Evolutionary conservation across 345 rosid species (phyloP).

Genomic region (Corymbia maculata): DNA sequence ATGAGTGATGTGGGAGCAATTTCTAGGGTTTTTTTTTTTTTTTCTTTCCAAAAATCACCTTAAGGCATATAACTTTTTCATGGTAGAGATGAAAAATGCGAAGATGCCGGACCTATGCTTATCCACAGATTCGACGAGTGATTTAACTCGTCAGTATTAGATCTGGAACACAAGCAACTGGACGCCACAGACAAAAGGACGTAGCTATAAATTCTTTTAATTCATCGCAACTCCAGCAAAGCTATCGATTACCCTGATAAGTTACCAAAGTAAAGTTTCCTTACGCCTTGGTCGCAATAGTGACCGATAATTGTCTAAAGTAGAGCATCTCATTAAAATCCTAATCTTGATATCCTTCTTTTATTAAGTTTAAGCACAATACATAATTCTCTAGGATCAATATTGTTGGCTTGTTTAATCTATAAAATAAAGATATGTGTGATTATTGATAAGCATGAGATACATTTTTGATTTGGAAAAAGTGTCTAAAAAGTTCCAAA

Average conservation of each 20-base stretch:
- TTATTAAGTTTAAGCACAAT: no score
- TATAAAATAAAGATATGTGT: no score
- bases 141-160: neutral
- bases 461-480: no score
- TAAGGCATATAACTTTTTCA: no score
- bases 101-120: neutral
- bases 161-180: neutral
- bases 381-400: no score
- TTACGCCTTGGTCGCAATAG: neutral
- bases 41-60: neutral
- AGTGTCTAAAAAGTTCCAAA: no score
- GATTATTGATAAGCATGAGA: neutral
- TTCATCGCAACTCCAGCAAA: neutral
- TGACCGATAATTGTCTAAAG: neutral
- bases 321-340: neutral
- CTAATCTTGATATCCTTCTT: no score
- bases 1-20: neutral
- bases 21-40: neutral
- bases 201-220: neutral
- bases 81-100: neutral
- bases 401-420: no score
- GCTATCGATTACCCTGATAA: neutral
- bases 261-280: neutral
- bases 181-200: neutral
- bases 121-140: neutral